Conservation (phyloP, 177 flowering plant species). For the Vitis hybrid region DNA sequence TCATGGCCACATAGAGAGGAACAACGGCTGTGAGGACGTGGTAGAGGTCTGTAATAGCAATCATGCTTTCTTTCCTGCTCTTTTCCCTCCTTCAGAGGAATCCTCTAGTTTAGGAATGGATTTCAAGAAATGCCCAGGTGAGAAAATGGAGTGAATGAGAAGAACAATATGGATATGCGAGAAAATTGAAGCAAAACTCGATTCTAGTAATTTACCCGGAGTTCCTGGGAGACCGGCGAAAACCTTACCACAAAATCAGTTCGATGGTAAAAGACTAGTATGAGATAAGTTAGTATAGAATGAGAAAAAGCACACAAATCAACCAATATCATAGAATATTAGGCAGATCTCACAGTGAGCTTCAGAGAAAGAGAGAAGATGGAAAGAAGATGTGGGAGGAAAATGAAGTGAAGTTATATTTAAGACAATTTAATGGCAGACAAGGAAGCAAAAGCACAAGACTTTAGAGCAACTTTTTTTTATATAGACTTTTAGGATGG, state of each 20-base stretch:
- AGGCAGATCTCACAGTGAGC: slow-evolving; percentile 2
- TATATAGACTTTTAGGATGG: slow-evolving; percentile 10
- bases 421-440: slow-evolving; percentile 42
- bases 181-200: background rate
- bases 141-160: background rate
- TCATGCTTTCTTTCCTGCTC: slow-evolving; percentile 41
- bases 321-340: slow-evolving; percentile 3
- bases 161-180: slow-evolving; percentile 10
- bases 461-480: slow-evolving; percentile 23
- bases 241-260: no score
- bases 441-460: slow-evolving; percentile 41
- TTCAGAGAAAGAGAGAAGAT: background rate
- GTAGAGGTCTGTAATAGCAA: slow-evolving; percentile 58
- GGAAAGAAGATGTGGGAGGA: slow-evolving; percentile 1
- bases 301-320: slow-evolving; percentile 6
- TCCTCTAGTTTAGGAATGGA: background rate
- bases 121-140: slow-evolving; percentile 11
- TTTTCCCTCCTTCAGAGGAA: slow-evolving; percentile 4
- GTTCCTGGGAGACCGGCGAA: no score
- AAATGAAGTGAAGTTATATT: slow-evolving; percentile 14
- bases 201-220: no score
- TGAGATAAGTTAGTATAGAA: no score
- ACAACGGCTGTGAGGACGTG: slow-evolving; percentile 86
- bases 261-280: no score
- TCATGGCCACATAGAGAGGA: slow-evolving; percentile 93